phyloP scores from a whole-genome alignment of 352 stramenopile genomes.

The Hyaloperonospora brassicae region DNA sequence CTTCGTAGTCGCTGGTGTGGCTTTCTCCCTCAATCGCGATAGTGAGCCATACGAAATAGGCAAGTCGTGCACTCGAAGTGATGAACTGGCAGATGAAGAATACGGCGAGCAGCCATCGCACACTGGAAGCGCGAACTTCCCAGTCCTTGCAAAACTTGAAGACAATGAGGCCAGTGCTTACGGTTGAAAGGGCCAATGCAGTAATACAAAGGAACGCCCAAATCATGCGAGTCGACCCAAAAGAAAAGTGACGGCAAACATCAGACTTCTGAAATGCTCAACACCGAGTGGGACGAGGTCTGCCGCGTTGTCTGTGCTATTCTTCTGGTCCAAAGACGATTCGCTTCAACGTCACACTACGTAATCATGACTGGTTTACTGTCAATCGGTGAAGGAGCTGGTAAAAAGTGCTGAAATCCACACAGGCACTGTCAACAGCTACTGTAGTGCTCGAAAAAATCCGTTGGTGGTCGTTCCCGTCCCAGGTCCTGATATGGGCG shows the following conservation, averaged over 20 bases:
- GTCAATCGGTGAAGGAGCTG: too few species aligned
- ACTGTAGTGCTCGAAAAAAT: not conserved
- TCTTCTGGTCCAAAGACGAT: not conserved
- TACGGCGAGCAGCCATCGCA: constrained; percentile 22
- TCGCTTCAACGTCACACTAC: too few species aligned
- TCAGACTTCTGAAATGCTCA: constrained; percentile 3
- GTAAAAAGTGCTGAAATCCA: too few species aligned
- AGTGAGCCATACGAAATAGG: constrained; percentile 24
- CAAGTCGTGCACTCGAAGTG: constrained; percentile 7
- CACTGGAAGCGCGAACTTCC: constrained; percentile 23
- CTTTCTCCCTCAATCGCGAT: not conserved
- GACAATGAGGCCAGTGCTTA: constrained; percentile 20
- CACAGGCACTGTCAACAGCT: not conserved
- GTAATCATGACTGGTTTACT: too few species aligned
- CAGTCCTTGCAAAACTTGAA: constrained; percentile 31
- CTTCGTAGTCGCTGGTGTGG: not conserved
- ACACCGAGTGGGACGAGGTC: constrained; percentile 17
- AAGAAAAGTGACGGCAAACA: constrained; percentile 3
- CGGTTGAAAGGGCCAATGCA: constrained; percentile 20
- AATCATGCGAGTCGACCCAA: constrained; percentile 16
- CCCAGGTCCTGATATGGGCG: not conserved
- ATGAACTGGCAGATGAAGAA: constrained; percentile 29
- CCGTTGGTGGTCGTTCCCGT: not conserved
- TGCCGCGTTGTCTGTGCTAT: not conserved
- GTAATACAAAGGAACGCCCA: constrained; percentile 20